Base-by-base conservation (phyloP, 768 basidiomycete genomes). In the Amanita brunnescens region DNA sequence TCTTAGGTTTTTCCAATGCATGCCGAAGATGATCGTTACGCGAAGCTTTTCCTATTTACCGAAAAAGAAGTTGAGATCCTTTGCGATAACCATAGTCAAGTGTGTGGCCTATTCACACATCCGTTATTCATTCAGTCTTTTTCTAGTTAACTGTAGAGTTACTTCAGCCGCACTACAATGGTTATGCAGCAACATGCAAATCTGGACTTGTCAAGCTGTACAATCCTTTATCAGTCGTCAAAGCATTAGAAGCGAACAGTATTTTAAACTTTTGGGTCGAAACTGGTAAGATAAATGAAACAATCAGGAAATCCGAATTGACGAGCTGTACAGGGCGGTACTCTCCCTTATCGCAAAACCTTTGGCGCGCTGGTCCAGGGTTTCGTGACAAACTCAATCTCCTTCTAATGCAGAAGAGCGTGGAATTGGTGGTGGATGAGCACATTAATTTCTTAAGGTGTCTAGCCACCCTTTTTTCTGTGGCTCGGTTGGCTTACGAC, bases 11-110 rank as follows among this genome's bases (percentile, higher is more conserved):
- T 54, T 37, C 49, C 54, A 9, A 51, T 54, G 54, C 54, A 54
- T 40, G 54, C 54, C 30, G 41, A 51, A 45, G 49, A 54, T 46
- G 54, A 54, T 49, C 54, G 54, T 30, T 54, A 54, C 41, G 49
- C 54, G 14, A 54, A 42, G 18, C 32, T 54, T 42, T 54, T 29
- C 26, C 26, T 29, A 29, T 29, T 29, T 29, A 29, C 26, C 3
- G 26, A 29, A 29, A 29, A 29, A 29, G 26, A 29, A 29, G 26
- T 29, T 7, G 26, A 29, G 26, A 29, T 29, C 49, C 40, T 50
- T 43, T 33, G 42, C 49, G 13, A 46, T 43, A 12, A 38, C 37
- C 37, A 12, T 38, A 38, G 5, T 38, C 37, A 38, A 38, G 37
- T 38, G 37, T 38, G 37, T 38, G 37, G 37, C 37, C 37, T 10